Evolutionary conservation across 129 eudicot species (phyloP).

Genomic region (Tanacetum coccineum): DNA sequence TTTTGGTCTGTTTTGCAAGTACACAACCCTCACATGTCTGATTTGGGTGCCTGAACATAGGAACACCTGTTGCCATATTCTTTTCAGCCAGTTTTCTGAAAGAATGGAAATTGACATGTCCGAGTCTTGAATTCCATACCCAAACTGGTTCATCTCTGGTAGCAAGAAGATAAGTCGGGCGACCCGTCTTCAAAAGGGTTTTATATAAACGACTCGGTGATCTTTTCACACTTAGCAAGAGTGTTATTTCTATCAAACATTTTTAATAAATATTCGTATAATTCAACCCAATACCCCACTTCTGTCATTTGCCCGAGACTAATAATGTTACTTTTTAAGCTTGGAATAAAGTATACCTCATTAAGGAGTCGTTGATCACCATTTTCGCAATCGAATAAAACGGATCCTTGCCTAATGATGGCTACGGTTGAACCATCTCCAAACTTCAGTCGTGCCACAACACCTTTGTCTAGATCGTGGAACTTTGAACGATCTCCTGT

Average conservation of each 20-base stretch:
- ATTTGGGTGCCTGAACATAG: neutral
- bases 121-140: too few relatives aligned
- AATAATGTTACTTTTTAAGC: too few relatives aligned
- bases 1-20: neutral
- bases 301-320: too few relatives aligned
- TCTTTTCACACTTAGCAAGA: too few relatives aligned
- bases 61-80: neutral
- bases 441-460: neutral
- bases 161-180: too few relatives aligned
- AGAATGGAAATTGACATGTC: neutral
- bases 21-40: neutral
- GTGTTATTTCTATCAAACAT: too few relatives aligned
- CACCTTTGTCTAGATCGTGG: neutral
- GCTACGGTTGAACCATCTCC: neutral
- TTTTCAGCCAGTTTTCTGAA: neutral
- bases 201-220: too few relatives aligned
- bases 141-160: too few relatives aligned
- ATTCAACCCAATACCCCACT: too few relatives aligned
- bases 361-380: neutral
- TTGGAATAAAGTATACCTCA: too few relatives aligned
- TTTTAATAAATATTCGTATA: too few relatives aligned
- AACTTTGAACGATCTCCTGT: neutral
- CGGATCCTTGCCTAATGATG: neutral
- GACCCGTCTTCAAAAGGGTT: too few relatives aligned
- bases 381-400: neutral